Evolutionary conservation across 345 rosid genomes (phyloP).

Genomic region (Lepidium africanum): DNA sequence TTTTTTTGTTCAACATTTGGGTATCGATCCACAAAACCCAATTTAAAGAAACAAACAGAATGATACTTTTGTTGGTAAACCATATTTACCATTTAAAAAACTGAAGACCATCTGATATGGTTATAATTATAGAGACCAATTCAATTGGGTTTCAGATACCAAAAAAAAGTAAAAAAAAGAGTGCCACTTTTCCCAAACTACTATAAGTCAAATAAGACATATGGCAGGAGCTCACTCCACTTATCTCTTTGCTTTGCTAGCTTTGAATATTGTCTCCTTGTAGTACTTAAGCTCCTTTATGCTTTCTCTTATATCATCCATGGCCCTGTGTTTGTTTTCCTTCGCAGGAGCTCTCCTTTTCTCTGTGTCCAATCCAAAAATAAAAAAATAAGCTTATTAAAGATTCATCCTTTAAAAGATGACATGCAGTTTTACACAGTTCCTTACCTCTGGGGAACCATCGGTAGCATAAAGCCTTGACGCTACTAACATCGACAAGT

Average conservation of each 20-base stretch:
- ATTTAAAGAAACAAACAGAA: background rate
- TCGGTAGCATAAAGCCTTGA: slow-evolving; percentile 64
- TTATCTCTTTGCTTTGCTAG: slow-evolving; percentile 37
- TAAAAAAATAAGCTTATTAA: background rate
- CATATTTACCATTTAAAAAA: background rate
- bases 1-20: too few species aligned
- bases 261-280: slow-evolving; percentile 62
- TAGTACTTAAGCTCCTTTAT: slow-evolving; percentile 67
- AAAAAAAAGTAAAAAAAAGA: background rate
- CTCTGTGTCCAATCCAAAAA: slow-evolving; percentile 37
- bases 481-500: slow-evolving; percentile 85
- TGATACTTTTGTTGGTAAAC: background rate
- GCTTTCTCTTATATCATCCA: slow-evolving; percentile 92
- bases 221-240: background rate
- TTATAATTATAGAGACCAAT: background rate
- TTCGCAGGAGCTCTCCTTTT: slow-evolving; percentile 56
- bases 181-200: background rate
- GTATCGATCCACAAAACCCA: too few species aligned
- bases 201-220: background rate
- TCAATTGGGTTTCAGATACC: background rate
- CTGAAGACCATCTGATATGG: background rate
- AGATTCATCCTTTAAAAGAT: background rate
- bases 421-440: background rate
- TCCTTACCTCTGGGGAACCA: slow-evolving; percentile 70
- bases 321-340: slow-evolving; percentile 65